Evolutionary conservation across 1,139 yeast species (phyloP), one percentile per base, ranked within the genome.

Genomic region (Yamadazyma trypodendri): DNA sequence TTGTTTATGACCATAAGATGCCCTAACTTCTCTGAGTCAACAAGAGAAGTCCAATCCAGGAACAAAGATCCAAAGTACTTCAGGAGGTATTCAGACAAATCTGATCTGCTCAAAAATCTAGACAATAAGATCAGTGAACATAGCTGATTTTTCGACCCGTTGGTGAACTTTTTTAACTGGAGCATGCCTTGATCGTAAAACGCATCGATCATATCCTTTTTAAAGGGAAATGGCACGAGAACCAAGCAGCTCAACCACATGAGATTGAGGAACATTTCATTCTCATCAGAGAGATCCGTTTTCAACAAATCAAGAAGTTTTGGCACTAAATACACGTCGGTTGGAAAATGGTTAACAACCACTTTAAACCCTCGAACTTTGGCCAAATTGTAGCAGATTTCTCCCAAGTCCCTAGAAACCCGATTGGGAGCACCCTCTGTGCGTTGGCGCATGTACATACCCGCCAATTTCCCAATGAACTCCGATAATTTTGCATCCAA

Each of bases 221-320:
- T 60, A 31, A 89, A 63, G 3, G 75, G 70, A 52, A 89, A 89
- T 0, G 97, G 97, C 0, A 81, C 79, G 24, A 85, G 60, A 0
- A 80, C 75, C 14, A 88, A 61, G 21, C 82, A 77, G 1, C 84
- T 73, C 12, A 87, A 63, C 96, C 96, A 89, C 6, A 85, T 62
- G n/a, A 88, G 59, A 31, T 81, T 56, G 3, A 81, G 57, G 48
- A 78, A 86, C 9, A 69, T 55, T 35, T 75, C 75, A 45, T 52
- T 78, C 65, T 94, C 96, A 74, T 45, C 40, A 24, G 40, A 37
- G 12, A 27, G 20, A 7, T 16, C 38, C 6, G 36, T 24, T 8
- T 37, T 11, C 10, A 63, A 41, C 34, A 58, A 43, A 4, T 49
- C 35, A 22, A 75, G 39, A 2, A 79, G 52, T 6, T 47, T 44